phyloP scores from a whole-genome alignment of 768 basidiomycete species.

The Boletus tylopilopsis region DNA sequence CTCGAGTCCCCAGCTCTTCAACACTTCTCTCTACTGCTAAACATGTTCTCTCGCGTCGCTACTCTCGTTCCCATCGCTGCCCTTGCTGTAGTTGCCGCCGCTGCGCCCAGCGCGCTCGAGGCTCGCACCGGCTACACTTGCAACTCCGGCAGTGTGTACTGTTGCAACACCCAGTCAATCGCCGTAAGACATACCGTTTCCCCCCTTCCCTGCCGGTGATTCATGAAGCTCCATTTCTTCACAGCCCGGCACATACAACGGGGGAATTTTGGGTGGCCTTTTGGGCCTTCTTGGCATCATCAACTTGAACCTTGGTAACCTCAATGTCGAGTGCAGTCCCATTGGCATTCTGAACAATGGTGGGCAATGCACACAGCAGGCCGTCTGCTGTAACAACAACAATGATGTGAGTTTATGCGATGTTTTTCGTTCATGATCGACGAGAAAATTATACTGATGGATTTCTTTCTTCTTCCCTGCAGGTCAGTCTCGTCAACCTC shows the following conservation, averaged over 20 bases:
- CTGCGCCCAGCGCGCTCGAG: not conserved
- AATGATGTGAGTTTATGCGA: not conserved
- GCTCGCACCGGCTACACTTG: not conserved
- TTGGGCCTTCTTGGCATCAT: not conserved
- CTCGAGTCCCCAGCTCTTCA: not conserved
- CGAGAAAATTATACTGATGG: not conserved
- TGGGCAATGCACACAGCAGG: not conserved
- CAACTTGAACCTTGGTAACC: not conserved
- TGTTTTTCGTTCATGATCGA: too few relatives aligned
- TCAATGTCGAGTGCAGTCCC: not conserved
- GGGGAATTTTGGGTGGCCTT: too few relatives aligned
- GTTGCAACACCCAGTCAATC: not conserved
- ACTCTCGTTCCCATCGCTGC: not conserved
- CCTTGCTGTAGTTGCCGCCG: not conserved
- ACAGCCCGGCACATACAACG: not conserved
- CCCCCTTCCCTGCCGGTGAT: not conserved
- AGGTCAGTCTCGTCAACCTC: not conserved
- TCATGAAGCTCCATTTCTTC: not conserved
- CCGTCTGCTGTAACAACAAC: not conserved
- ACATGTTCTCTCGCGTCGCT: not conserved
- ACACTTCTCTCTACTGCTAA: not conserved
- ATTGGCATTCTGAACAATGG: not conserved
- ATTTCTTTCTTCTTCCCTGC: not conserved
- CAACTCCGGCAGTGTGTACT: not conserved
- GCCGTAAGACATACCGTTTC: not conserved